A percentile compares a stretch with the other conserved stretches of the same genome.
Conservation (phyloP, 768 basidiomycete genomes). For the Sutorius australiensis region DNA sequence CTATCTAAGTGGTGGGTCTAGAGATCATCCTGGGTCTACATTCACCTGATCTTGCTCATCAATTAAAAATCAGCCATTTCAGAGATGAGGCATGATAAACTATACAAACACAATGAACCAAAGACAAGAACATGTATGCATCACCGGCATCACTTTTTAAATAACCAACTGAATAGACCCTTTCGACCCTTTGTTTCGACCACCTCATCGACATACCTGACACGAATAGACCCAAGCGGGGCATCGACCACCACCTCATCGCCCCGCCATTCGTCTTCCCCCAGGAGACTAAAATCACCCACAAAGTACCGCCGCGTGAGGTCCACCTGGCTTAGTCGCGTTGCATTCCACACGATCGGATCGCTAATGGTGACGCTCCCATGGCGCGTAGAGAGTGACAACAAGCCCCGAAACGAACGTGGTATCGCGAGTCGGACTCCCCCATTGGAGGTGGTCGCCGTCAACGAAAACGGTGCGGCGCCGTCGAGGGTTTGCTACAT, state of each 20-base stretch:
- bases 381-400: conserved; percentile 15
- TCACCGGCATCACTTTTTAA: conserved; percentile 6
- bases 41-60: too few relatives aligned
- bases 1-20: too few relatives aligned
- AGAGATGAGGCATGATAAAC: too few relatives aligned
- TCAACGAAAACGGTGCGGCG: conserved; percentile 16
- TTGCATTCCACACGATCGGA: conserved; percentile 12
- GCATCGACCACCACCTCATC: conserved; percentile 17
- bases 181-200: background rate
- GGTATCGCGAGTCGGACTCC: conserved; percentile 16
- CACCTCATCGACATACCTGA: conserved; percentile 22
- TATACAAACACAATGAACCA: too few relatives aligned
- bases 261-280: conserved; percentile 20
- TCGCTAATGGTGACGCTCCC: conserved; percentile 17
- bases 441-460: conserved; percentile 9
- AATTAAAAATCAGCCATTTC: too few relatives aligned
- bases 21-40: too few relatives aligned
- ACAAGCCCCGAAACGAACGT: conserved; percentile 19
- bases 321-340: conserved; percentile 21
- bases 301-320: conserved; percentile 21
- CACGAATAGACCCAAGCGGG: conserved; percentile 14
- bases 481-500: conserved; percentile 14
- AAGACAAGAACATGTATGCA: too few relatives aligned
- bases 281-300: conserved; percentile 20
- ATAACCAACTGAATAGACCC: conserved; percentile 20